Evolutionary conservation across 495 filamentous ascomycete species (phyloP).

Genomic region (Hypoxylon intermedium): DNA sequence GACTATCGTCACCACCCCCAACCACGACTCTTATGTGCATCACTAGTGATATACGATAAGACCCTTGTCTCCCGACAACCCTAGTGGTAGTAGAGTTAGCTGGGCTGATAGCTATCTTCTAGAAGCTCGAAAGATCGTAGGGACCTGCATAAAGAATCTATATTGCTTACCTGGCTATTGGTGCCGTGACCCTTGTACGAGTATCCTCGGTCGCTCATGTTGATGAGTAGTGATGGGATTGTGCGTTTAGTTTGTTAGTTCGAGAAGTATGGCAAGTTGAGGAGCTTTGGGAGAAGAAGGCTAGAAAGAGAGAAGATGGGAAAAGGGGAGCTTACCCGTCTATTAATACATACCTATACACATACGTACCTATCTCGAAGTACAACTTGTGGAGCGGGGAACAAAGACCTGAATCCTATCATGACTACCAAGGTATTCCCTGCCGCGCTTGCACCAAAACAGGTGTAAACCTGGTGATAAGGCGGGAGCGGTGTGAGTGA

Average conservation of each 20-base stretch:
- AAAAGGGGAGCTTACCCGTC: background rate
- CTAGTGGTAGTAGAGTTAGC: slow-evolving; percentile 8
- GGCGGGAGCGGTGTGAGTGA: slow-evolving; percentile 3
- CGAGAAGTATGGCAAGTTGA: slow-evolving; percentile 1
- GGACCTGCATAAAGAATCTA: too few relatives aligned
- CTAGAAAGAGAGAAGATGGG: background rate
- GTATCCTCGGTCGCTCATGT: slow-evolving; percentile 47
- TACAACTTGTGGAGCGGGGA: background rate
- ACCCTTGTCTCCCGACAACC: too few relatives aligned
- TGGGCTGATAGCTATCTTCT: too few relatives aligned
- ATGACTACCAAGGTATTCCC: background rate
- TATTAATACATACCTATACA: too few relatives aligned
- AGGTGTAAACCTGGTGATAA: background rate
- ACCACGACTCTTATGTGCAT: too few relatives aligned
- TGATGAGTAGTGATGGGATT: slow-evolving; percentile 16
- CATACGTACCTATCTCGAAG: too few relatives aligned
- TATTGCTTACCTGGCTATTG: slow-evolving; percentile 51
- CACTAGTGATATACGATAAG: too few relatives aligned
- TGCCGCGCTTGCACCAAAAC: background rate
- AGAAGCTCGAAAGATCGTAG: too few relatives aligned
- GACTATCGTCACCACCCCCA: too few relatives aligned
- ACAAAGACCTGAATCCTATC: background rate
- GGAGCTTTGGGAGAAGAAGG: background rate
- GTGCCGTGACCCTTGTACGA: slow-evolving; percentile 51
- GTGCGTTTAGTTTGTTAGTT: background rate